Evolutionary conservation across 805 yeast genomes (phyloP), one percentile per base, ranked within the genome.

Genomic region (Candida takata): DNA sequence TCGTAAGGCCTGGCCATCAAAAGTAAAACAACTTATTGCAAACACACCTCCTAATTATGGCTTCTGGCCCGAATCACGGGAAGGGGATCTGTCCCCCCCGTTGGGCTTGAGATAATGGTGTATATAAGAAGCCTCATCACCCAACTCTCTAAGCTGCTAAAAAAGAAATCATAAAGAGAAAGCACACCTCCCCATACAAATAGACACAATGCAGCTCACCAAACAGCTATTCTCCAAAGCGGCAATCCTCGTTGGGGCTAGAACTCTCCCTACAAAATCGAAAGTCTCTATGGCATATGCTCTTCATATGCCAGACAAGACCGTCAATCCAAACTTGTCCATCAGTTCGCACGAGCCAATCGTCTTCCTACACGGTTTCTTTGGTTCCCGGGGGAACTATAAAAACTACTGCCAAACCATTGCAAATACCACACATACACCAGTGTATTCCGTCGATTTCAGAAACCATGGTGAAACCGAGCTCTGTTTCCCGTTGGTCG

Each of bases 391-490:
- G 34, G 60, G 54, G 36, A 67, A 67, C 48, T 71, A 58, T 42
- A 45, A 54, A 25, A 47, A 54, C 12, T 65, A 61, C 9, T 70
- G 66, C 7, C 53, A 61, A 36, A 50, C 47, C 11, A 49, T 70
- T 15, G 52, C 64, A 18, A 43, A 51, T 27, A 37, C 33, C 3
- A 52, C 63, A 7, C 51, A 54, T 12, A 49, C 59, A 6, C 57
- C 60, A 12, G 64, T 64, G 1, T 54, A 57, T 37, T 67, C 69
- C 2, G 41, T 71, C 6, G 78, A 72, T 48, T 48, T 69, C 41
- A 52, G 78, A 44, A 70, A 69, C 49, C 77, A 72, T 48, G 77
- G 77, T 15, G 50, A 54, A 3, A 52, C 68, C 4, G 60, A 60
- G 21, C 67, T 64, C 40, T 65, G 60, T 10, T 38, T 50, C 23